Conservation (phyloP, 176 grass and related monocot genomes). For the bread wheat (Triticum aestivum) region DNA sequence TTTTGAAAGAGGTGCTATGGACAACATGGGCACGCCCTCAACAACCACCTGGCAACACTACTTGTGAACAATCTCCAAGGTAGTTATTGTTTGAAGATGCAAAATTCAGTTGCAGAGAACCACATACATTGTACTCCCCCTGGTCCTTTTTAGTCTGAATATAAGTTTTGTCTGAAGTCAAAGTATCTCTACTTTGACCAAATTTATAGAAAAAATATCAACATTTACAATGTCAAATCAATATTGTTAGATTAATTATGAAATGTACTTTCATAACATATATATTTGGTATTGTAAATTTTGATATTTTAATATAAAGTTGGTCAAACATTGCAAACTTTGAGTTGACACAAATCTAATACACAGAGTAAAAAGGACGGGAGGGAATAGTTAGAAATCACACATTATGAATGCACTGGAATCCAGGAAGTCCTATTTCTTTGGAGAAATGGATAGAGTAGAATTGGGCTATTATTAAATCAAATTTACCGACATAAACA, state of each 20-base stretch:
- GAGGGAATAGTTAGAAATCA: background rate
- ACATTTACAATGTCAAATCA: too few relatives aligned
- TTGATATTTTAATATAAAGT: too few relatives aligned
- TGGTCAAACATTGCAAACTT: too few relatives aligned
- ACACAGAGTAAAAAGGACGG: too few relatives aligned
- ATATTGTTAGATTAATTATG: too few relatives aligned
- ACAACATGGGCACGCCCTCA: background rate
- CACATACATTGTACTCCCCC: slow-evolving; percentile 4
- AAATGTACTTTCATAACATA: too few relatives aligned
- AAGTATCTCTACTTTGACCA: too few relatives aligned
- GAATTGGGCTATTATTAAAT: slow-evolving; percentile 18
- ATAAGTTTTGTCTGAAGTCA: too few relatives aligned
- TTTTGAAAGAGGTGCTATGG: background rate
- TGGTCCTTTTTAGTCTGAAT: too few relatives aligned
- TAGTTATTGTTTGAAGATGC: background rate
- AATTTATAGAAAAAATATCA: too few relatives aligned
- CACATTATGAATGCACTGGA: background rate
- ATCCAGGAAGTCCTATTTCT: background rate
- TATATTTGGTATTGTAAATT: too few relatives aligned
- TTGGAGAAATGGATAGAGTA: background rate
- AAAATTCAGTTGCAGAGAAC: background rate
- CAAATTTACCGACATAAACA: slow-evolving; percentile 23
- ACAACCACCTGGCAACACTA: background rate
- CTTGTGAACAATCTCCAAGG: background rate
- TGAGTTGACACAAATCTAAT: too few relatives aligned